These are phyloP conservation scores for Chlamydomonas asymmetrica DNA, from an alignment of 139 green algal genomes.

Conservation along the genomic window DNA sequence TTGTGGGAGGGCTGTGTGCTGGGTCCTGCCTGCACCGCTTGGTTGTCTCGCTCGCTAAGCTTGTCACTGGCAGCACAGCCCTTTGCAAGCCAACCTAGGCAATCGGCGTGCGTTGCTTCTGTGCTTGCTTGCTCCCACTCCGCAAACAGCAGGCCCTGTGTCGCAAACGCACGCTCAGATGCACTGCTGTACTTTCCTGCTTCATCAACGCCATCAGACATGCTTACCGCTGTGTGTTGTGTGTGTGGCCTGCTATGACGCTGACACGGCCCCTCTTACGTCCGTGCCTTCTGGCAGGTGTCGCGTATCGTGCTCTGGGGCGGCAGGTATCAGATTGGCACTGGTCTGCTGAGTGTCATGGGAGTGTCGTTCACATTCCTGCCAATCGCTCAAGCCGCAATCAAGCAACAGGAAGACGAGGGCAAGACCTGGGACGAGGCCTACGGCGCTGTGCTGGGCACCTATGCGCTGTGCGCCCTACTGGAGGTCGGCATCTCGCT, in stretches of 20 bases:
- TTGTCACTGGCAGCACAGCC: background rate
- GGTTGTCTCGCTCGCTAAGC: background rate
- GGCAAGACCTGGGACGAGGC: slow-evolving; percentile 47
- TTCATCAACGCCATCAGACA: background rate
- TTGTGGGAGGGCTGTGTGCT: background rate
- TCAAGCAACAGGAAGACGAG: slow-evolving; percentile 19
- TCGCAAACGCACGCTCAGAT: too few species aligned
- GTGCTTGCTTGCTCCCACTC: background rate
- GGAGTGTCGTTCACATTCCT: slow-evolving; percentile 67
- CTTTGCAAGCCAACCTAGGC: background rate
- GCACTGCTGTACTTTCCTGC: background rate
- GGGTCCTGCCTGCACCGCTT: background rate
- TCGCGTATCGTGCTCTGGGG: slow-evolving; percentile 19
- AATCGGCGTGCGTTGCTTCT: background rate
- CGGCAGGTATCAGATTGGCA: slow-evolving; percentile 36
- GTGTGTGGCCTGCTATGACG: background rate
- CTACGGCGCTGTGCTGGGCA: slow-evolving; percentile 75
- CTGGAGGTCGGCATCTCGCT: slow-evolving; percentile 69
- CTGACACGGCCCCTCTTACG: background rate
- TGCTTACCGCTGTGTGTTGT: background rate
- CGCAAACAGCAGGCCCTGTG: too few species aligned
- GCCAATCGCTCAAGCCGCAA: slow-evolving; percentile 43
- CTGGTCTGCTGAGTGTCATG: slow-evolving; percentile 69
- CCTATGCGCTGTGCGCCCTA: slow-evolving; percentile 51
- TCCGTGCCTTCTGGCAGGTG: slow-evolving; percentile 42